Evolutionary conservation across 768 basidiomycete genomes (phyloP).

Genomic region (Paxillus rubicundulus): DNA sequence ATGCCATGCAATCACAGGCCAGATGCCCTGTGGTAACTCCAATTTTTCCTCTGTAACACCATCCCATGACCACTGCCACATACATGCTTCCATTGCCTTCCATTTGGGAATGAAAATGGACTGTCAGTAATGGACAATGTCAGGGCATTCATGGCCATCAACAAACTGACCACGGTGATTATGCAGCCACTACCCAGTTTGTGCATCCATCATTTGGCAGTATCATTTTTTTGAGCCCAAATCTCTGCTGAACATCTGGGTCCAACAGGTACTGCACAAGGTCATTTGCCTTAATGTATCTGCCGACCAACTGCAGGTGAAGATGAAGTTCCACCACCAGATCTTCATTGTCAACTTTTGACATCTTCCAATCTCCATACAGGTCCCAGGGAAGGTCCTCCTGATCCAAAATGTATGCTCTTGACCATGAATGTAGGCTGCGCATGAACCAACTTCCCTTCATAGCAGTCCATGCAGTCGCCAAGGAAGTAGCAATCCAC

Average conservation of each 20-base stretch:
- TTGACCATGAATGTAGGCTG: constrained; percentile 19
- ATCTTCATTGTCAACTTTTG: constrained; percentile 12
- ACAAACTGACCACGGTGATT: too few species aligned
- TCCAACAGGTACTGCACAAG: constrained; percentile 10
- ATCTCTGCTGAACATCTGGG: constrained; percentile 8
- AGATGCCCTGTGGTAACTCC: constrained; percentile 17
- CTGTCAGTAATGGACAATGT: constrained; percentile 30
- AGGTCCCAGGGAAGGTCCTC: constrained; percentile 16
- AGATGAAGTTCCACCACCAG: constrained; percentile 8
- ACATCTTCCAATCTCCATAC: constrained; percentile 18
- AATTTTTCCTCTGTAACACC: neutral
- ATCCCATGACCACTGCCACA: constrained; percentile 27
- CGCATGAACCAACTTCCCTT: constrained; percentile 1
- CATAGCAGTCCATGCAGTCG: neutral
- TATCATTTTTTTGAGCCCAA: constrained; percentile 21
- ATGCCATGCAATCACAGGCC: constrained; percentile 24
- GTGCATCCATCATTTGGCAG: constrained; percentile 38
- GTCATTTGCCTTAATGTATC: constrained; percentile 14
- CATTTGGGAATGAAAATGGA: too few species aligned
- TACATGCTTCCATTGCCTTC: constrained; percentile 18
- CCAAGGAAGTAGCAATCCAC: constrained; percentile 1
- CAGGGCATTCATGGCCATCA: constrained; percentile 33
- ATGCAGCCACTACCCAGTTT: constrained; percentile 22
- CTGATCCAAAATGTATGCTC: too few species aligned
- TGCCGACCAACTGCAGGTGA: constrained; percentile 19